These are phyloP conservation scores for Sclerospora graminicola DNA, from an alignment of 352 stramenopile species.

Conservation along the genomic window DNA sequence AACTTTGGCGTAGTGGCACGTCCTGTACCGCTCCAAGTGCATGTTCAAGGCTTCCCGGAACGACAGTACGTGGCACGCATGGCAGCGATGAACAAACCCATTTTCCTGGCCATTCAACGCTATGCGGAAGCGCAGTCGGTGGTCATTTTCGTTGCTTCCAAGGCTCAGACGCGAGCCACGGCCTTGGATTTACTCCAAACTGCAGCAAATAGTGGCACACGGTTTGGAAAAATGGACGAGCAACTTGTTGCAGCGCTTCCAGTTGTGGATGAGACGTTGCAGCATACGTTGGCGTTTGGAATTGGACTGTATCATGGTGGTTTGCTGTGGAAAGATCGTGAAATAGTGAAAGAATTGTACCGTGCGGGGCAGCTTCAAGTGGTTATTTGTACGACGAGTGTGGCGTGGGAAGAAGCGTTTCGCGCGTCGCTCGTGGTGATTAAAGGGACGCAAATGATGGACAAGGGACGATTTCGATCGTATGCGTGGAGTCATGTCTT, in stretches of 20 bases:
- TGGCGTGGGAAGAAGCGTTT: constrained; percentile 96
- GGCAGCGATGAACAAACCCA: constrained; percentile 99
- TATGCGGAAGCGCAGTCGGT: constrained; percentile 90
- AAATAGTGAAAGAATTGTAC: constrained; percentile 96
- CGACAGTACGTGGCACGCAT: constrained; percentile 96
- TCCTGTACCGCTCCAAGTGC: constrained; percentile 94
- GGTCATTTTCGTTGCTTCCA: constrained; percentile 98
- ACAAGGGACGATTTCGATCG: constrained; percentile 91
- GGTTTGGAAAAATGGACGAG: constrained; percentile 91
- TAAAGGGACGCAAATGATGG: constrained; percentile 98
- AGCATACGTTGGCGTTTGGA: constrained; percentile 95
- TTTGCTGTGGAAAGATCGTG: constrained; percentile 79
- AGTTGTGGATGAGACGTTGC: constrained; percentile 87
- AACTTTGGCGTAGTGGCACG: too few species aligned
- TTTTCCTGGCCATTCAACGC: constrained; percentile 94
- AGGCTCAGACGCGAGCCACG: constrained; percentile 95
- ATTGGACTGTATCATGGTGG: constrained; percentile 97
- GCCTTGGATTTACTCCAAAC: constrained; percentile 95
- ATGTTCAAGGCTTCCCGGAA: constrained; percentile 94
- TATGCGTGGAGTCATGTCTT: constrained; percentile 97
- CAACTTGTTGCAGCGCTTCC: constrained; percentile 79
- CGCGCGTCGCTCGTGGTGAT: constrained; percentile 97
- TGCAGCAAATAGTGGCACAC: constrained; percentile 70
- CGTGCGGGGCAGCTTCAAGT: constrained; percentile 94
- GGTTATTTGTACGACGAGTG: constrained; percentile 86